Conservation (phyloP, 345 rosid species). For the Eucalyptus coolabah region DNA sequence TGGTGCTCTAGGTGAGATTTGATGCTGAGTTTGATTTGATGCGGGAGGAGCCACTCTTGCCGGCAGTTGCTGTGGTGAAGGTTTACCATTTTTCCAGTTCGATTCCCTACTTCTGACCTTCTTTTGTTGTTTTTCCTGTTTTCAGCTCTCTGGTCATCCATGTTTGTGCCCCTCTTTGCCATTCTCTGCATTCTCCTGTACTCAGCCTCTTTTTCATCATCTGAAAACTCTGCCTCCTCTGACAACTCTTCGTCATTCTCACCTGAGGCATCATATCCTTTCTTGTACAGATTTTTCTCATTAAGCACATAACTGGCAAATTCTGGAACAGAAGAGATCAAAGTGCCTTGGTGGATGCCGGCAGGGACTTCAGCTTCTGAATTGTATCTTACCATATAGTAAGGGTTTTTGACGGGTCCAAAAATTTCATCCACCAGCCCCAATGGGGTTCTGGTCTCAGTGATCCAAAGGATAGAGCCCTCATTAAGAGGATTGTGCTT, state of each 20-base stretch:
- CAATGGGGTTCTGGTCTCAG: slow-evolving; percentile 46
- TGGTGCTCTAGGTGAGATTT: slow-evolving; percentile 1
- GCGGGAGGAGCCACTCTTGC: not conserved
- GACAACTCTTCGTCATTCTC: slow-evolving; percentile 87
- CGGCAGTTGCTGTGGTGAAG: slow-evolving; percentile 16
- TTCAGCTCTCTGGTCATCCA: slow-evolving; percentile 25
- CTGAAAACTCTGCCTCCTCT: slow-evolving; percentile 81
- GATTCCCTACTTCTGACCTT: slow-evolving; percentile 29
- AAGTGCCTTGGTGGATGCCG: slow-evolving; percentile 44
- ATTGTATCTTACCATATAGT: slow-evolving; percentile 81
- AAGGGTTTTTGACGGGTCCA: slow-evolving; percentile 90
- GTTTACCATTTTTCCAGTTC: slow-evolving; percentile 19
- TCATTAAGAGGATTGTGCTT: slow-evolving; percentile 77
- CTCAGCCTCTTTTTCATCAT: slow-evolving; percentile 93
- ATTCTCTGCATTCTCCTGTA: slow-evolving; percentile 48
- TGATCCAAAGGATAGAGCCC: slow-evolving; percentile 84
- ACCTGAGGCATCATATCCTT: slow-evolving; percentile 97
- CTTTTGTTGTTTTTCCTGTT: slow-evolving; percentile 39
- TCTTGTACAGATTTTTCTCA: slow-evolving; percentile 61
- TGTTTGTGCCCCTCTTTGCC: slow-evolving; percentile 50
- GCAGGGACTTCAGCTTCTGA: slow-evolving; percentile 74
- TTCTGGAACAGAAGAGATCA: slow-evolving; percentile 69
- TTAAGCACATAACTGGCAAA: slow-evolving; percentile 65
- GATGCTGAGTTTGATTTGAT: slow-evolving; percentile 8
- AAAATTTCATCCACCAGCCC: slow-evolving; percentile 89